These are phyloP conservation scores for Penicillium egyptiacum DNA, from an alignment of 495 filamentous ascomycete genomes.

Conservation along the genomic window DNA sequence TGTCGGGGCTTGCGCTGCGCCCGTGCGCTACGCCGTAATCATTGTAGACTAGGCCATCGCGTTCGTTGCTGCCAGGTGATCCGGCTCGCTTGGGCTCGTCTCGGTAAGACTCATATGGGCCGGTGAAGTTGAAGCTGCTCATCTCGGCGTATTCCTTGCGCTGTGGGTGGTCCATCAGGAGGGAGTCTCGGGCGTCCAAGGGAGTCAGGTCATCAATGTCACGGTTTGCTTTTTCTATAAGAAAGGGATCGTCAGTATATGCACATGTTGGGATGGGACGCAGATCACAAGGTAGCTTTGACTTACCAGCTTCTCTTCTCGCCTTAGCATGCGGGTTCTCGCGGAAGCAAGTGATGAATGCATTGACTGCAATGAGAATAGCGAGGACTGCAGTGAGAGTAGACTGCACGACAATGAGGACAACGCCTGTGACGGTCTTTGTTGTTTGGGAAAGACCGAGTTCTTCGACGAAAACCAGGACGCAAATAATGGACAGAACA, in stretches of 20 bases:
- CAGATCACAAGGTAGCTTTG: neutral
- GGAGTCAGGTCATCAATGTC: conserved; percentile 87
- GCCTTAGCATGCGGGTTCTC: conserved; percentile 86
- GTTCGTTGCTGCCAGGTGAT: conserved; percentile 42
- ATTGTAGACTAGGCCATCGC: conserved; percentile 40
- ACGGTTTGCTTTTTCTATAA: conserved; percentile 72
- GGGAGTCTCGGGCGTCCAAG: conserved; percentile 84
- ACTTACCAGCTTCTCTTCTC: conserved; percentile 82
- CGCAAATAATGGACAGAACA: conserved; percentile 85
- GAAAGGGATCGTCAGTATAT: conserved; percentile 17
- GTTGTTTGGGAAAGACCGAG: conserved; percentile 89
- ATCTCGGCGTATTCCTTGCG: conserved; percentile 44
- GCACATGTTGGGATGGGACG: neutral
- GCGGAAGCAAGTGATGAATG: conserved; percentile 74
- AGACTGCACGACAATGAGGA: conserved; percentile 86
- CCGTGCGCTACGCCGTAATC: conserved; percentile 39
- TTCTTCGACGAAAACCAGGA: conserved; percentile 91
- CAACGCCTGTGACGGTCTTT: conserved; percentile 89
- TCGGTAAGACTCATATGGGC: conserved; percentile 46
- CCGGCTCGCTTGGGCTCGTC: conserved; percentile 36
- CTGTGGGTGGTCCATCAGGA: conserved; percentile 62
- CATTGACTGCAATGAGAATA: conserved; percentile 87
- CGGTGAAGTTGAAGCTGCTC: conserved; percentile 51
- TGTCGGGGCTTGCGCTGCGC: conserved; percentile 42
- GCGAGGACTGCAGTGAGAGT: conserved; percentile 79